Evolutionary conservation across 495 filamentous ascomycete genomes (phyloP).

Genomic region (Bacidia rubella): DNA sequence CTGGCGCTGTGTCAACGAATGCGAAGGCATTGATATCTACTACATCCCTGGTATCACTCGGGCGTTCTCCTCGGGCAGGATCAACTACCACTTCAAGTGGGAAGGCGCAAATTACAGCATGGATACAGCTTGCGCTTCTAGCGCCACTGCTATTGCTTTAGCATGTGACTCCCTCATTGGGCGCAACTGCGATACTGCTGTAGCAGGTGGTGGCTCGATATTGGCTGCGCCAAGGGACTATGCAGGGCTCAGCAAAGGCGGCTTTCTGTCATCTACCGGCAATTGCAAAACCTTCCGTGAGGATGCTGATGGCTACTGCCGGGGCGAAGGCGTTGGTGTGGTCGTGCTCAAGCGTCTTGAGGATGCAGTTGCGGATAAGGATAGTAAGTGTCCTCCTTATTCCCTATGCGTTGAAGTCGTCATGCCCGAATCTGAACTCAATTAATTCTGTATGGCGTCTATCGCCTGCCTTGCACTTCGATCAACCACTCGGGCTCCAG

Average conservation of each 20-base stretch:
- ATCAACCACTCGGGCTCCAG: no score
- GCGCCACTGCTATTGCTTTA: constrained; percentile 37
- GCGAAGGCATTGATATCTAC: constrained; percentile 64
- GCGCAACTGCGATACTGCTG: constrained; percentile 62
- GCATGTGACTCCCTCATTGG: constrained; percentile 50
- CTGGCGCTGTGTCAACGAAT: constrained; percentile 60
- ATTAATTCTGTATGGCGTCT: no score
- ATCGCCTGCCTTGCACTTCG: no score
- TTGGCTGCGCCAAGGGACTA: constrained; percentile 72
- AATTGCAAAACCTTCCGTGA: constrained; percentile 56
- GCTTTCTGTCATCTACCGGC: constrained; percentile 52
- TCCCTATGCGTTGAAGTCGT: no score
- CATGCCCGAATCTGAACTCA: no score
- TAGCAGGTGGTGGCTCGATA: constrained; percentile 64
- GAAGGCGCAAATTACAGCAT: constrained; percentile 56
- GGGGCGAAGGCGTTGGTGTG: constrained; percentile 32
- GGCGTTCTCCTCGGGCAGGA: constrained; percentile 51
- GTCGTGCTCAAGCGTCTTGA: constrained; percentile 31
- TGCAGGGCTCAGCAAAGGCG: constrained; percentile 51
- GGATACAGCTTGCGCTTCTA: constrained; percentile 67
- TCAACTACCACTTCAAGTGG: constrained; percentile 22
- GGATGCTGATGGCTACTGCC: constrained; percentile 57
- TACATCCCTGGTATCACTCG: constrained; percentile 61
- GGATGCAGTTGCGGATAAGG: constrained; percentile 34
- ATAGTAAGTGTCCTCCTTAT: constrained; percentile 18